A percentile compares a stretch with the other conserved stretches of the same genome.
These are phyloP conservation scores for Annulohypoxylon truncatum DNA, from an alignment of 2,329 filamentous ascomycete genomes.

Conservation along the genomic window DNA sequence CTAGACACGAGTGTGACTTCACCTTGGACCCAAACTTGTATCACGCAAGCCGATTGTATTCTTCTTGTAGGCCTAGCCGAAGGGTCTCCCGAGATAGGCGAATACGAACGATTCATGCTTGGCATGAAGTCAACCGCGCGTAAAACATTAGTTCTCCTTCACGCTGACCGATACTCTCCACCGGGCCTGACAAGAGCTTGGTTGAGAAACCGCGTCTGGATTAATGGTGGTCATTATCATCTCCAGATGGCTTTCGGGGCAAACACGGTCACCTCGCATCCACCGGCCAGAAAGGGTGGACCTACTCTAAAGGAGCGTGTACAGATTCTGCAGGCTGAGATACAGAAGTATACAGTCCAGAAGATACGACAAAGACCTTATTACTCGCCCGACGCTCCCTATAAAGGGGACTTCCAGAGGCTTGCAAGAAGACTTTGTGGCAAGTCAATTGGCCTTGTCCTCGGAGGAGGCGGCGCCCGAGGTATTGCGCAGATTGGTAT, in stretches of 20 bases:
- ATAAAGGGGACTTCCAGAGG: conserved; percentile 96
- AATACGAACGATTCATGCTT: conserved; percentile 95
- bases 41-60: conserved; percentile 96
- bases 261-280: conserved; percentile 79
- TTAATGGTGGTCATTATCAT: conserved; percentile 97
- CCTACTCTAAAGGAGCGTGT: conserved; percentile 91
- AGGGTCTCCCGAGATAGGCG: conserved; percentile 88
- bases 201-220: conserved; percentile 94
- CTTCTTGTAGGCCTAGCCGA: conserved; percentile 92
- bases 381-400: conserved; percentile 90
- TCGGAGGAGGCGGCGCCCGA: conserved; percentile 92
- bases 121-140: conserved; percentile 97
- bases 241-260: conserved; percentile 93
- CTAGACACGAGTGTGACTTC: conserved; percentile 94
- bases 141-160: conserved; percentile 90
- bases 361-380: conserved; percentile 88
- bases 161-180: conserved; percentile 86
- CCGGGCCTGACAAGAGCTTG: conserved; percentile 88
- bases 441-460: conserved; percentile 92
- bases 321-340: conserved; percentile 94
- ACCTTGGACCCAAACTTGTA: conserved; percentile 98
- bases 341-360: conserved; percentile 97
- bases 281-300: conserved; percentile 81
- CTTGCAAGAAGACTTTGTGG: conserved; percentile 90
- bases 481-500: conserved; percentile 94